Evolutionary conservation across 176 grass and related monocot species (phyloP).

Genomic region (Areca catechu): DNA sequence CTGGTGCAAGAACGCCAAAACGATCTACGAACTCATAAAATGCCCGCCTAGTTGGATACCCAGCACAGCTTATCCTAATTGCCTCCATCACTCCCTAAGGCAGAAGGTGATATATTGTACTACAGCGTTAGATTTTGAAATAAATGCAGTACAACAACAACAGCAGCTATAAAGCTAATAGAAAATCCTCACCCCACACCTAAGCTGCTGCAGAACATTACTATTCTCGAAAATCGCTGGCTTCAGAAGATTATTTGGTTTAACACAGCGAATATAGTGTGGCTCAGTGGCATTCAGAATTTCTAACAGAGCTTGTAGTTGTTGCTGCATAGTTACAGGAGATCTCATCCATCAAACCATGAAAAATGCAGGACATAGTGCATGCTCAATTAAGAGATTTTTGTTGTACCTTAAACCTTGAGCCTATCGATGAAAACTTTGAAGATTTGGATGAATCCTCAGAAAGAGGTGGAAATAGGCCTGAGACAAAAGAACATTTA

Average conservation of each 20-base stretch:
- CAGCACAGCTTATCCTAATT: conserved; percentile 95
- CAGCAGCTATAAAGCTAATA: too few relatives aligned
- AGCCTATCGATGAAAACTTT: conserved; percentile 97
- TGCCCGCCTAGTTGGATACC: conserved; percentile 91
- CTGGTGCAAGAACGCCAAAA: conserved; percentile 88
- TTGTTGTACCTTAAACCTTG: conserved; percentile 71
- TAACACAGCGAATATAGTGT: conserved; percentile 97
- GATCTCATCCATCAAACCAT: too few relatives aligned
- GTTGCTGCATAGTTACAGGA: conserved; percentile 55
- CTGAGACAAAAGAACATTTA: conserved; percentile 66
- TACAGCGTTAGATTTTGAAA: too few relatives aligned
- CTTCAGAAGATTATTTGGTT: conserved; percentile 94
- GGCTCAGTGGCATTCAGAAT: conserved; percentile 87
- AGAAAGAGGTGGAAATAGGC: conserved; percentile 53
- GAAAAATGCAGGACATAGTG: too few relatives aligned
- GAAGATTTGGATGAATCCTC: conserved; percentile 95
- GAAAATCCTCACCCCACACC: conserved; percentile 74
- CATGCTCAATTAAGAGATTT: too few relatives aligned
- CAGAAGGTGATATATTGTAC: not conserved
- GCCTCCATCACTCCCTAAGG: conserved; percentile 97
- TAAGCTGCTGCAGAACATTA: conserved; percentile 94
- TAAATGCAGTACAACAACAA: too few relatives aligned
- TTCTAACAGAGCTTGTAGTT: conserved; percentile 90
- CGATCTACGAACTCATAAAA: conserved; percentile 91
- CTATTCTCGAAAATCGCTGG: conserved; percentile 90